Evolutionary conservation across 139 green algal genomes (phyloP).

Genomic region (Diplosphaera chodatii): DNA sequence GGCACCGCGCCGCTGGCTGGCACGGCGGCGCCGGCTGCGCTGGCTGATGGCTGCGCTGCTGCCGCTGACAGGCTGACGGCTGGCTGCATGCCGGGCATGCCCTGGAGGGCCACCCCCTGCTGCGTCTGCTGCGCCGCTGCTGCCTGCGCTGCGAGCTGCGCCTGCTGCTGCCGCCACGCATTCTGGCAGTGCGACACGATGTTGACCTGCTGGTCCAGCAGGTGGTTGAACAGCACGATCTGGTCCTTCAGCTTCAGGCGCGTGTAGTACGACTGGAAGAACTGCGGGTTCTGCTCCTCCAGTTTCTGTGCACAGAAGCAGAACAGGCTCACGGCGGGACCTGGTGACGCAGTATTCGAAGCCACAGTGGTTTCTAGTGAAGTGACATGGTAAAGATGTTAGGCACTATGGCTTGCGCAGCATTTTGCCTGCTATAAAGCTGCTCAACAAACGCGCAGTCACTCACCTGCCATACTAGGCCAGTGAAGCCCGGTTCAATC

Average conservation of each 20-base stretch:
- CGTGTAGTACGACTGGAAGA: conserved; percentile 85
- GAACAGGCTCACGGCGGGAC: no score
- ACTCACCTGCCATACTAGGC: conserved; percentile 68
- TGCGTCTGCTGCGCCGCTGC: neutral
- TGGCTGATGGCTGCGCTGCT: neutral
- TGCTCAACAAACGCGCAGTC: neutral
- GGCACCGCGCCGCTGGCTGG: neutral
- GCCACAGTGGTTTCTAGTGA: no score
- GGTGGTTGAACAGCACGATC: conserved; percentile 90
- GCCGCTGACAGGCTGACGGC: neutral
- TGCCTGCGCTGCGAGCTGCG: neutral
- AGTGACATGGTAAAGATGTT: no score
- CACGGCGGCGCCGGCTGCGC: neutral
- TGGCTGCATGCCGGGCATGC: neutral
- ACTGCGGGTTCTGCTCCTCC: conserved; percentile 89
- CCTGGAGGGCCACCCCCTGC: neutral
- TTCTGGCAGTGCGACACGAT: conserved; percentile 49
- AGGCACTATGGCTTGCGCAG: no score
- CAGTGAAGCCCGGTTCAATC: conserved; percentile 83
- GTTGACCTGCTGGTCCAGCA: conserved; percentile 78
- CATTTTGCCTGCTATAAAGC: neutral
- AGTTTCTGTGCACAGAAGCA: no score
- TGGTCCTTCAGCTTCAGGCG: conserved; percentile 83
- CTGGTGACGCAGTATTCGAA: no score
- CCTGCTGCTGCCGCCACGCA: conserved; percentile 15